Evolutionary conservation across 192 early-diverging fungal genomes (phyloP).

Genomic region (Entrophospora sp.): DNA sequence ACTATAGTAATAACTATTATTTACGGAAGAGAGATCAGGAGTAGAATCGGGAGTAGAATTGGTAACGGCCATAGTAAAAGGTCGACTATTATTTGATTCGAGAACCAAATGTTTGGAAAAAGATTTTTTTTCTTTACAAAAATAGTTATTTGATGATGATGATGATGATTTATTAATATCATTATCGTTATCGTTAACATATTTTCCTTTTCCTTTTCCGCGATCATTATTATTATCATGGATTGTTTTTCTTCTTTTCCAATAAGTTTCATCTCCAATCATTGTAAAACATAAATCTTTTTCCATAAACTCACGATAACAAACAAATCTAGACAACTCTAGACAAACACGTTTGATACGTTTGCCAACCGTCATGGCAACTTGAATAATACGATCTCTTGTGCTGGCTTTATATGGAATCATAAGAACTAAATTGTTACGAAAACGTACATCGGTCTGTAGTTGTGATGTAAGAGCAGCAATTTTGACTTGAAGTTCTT

Average conservation of each 20-base stretch:
- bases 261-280: slow-evolving; percentile 14
- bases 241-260: slow-evolving; percentile 13
- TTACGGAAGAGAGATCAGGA: too few species aligned
- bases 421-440: slow-evolving; percentile 57
- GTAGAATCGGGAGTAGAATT: too few species aligned
- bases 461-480: slow-evolving; percentile 23
- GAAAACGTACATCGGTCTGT: slow-evolving; percentile 48
- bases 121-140: too few species aligned
- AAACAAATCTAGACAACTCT: slow-evolving; percentile 53
- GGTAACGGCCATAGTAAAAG: too few species aligned
- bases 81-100: too few species aligned
- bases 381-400: slow-evolving; percentile 49
- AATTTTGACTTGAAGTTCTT: background rate
- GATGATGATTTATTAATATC: too few species aligned
- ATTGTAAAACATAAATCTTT: slow-evolving; percentile 18
- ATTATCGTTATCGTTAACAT: too few species aligned
- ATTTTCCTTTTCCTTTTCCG: too few species aligned
- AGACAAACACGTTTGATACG: slow-evolving; percentile 48
- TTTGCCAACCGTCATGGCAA: slow-evolving; percentile 47
- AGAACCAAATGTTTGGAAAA: too few species aligned
- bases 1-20: too few species aligned
- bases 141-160: too few species aligned
- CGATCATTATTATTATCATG: too few species aligned
- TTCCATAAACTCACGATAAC: slow-evolving; percentile 65
- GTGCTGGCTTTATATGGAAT: slow-evolving; percentile 54